These are phyloP conservation scores for Colletotrichum navitas DNA, from an alignment of 2,329 filamentous ascomycete genomes.

Conservation along the genomic window DNA sequence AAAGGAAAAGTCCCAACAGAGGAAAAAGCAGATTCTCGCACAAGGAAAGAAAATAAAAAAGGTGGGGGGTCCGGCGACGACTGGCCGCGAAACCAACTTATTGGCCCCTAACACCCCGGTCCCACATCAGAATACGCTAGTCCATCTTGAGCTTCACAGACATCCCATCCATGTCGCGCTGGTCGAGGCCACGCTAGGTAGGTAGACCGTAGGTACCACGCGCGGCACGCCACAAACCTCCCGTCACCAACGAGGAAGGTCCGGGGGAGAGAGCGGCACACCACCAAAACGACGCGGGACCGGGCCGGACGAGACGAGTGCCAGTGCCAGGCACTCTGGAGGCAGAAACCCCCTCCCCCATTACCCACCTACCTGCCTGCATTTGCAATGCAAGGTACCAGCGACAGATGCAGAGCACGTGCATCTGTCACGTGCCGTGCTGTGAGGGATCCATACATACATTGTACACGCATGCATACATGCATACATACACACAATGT, in stretches of 20 bases:
- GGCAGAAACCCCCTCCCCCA: slow-evolving; percentile 9
- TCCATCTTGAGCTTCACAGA: not conserved
- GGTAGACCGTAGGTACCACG: not conserved
- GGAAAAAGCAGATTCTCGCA: not conserved
- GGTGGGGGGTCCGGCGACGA: no score
- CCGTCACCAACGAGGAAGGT: not conserved
- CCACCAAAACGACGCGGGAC: slow-evolving; percentile 1
- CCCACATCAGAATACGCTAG: not conserved
- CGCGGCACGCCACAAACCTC: not conserved
- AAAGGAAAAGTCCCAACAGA: not conserved
- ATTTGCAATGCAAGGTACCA: slow-evolving; percentile 15
- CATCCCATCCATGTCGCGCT: not conserved
- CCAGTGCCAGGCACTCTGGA: not conserved
- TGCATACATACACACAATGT: no score
- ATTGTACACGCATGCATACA: no score
- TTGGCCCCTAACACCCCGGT: slow-evolving; percentile 10
- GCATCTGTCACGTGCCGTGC: fast-evolving
- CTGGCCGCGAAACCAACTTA: slow-evolving; percentile 22
- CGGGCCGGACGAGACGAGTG: not conserved
- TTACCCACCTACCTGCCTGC: slow-evolving; percentile 7
- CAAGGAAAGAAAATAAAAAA: not conserved
- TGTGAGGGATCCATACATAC: no score
- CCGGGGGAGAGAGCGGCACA: not conserved
- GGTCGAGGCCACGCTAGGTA: not conserved
- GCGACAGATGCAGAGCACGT: not conserved